phyloP scores from a whole-genome alignment of 768 basidiomycete species.

The Psilocybe cubensis region DNA sequence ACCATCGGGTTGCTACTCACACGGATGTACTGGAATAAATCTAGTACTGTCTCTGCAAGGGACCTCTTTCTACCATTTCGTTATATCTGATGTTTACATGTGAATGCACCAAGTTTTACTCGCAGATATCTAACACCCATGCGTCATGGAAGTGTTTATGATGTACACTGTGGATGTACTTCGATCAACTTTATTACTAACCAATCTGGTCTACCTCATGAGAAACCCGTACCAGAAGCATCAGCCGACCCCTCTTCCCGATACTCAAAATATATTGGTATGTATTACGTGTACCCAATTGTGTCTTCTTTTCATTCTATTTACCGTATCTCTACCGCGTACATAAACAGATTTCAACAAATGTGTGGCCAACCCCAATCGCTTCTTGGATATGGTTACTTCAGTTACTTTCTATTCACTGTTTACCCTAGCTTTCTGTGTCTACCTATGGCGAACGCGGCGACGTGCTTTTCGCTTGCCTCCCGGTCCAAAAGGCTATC shows the following conservation, averaged over 20 bases:
- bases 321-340: not conserved
- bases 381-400: not conserved
- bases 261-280: too few relatives aligned
- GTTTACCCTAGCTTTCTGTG: not conserved
- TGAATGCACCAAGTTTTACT: not conserved
- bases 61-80: too few relatives aligned
- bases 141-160: too few relatives aligned
- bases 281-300: not conserved
- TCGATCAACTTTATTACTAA: not conserved
- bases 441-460: not conserved
- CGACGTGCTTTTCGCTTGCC: constrained; percentile 22
- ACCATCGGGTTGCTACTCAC: not conserved
- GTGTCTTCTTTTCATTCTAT: not conserved
- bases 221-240: not conserved
- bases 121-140: too few relatives aligned
- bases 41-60: not conserved
- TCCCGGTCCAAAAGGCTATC: constrained; percentile 37
- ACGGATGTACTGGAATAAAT: not conserved
- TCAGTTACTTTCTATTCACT: not conserved
- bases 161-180: too few relatives aligned
- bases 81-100: not conserved
- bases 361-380: not conserved
- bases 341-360: not conserved
- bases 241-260: not conserved
- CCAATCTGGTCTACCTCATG: not conserved